Evolutionary conservation across 306 rosid genomes (phyloP), one percentile per base, ranked within the genome.

Genomic region (Pyrus betulifolia): DNA sequence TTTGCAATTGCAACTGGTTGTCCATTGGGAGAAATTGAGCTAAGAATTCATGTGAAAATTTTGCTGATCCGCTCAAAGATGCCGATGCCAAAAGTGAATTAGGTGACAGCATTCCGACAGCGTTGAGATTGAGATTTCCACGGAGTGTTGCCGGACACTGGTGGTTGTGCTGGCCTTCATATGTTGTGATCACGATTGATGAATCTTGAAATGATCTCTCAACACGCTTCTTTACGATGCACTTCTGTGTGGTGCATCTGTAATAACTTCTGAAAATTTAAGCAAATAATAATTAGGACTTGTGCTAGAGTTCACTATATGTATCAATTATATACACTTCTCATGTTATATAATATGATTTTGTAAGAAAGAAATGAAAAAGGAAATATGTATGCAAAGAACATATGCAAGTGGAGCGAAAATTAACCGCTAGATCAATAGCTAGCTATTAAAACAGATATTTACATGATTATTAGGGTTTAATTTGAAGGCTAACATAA

Each of bases 91-190:
- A 64, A 31, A 64, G 69, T n/a, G 69, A 31, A 64, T 17, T 64
- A 28, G 40, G 44, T 18, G 69, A 64, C 30, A 93, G 65, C 86
- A 87, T 85, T 68, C 82, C 84, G 0, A 88, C 79, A 10, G 94
- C 84, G 66, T 82, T 89, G 31, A 62, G 38, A 21, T 67, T 74
- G 51, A 62, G 67, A 30, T 67, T 74, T 31, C 93, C 95, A 1
- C 98, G 76, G 1, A 91, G 90, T 28, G 93, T 93, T 4, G 95
- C 93, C 5, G 98, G 98, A 38, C 88, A 89, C 59, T 86, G 96
- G 80, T 93, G 98, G 84, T 82, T 91, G 84, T 93, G 98, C 77
- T 89, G 89, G 22, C 98, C 98, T 83, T 93, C 98, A 22, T 93
- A 93, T 31, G 98, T 93, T 70, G 98, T 91, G 82, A 93, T 84